Base-by-base conservation (phyloP, 805 yeast genomes). In the Pichia membranifaciens region DNA sequence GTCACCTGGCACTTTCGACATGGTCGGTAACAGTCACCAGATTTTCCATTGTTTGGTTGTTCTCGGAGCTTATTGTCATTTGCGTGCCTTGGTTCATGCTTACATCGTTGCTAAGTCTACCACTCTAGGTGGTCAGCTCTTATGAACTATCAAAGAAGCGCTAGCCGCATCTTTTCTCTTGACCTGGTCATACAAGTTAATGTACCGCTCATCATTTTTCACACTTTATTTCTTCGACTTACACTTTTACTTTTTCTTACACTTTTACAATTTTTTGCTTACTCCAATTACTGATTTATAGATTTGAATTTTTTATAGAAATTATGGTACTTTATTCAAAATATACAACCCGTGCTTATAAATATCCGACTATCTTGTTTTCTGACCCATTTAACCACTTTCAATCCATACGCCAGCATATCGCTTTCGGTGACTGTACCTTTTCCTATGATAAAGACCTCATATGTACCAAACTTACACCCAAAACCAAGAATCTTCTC, bases 1-100 rank as follows among this genome's bases (percentile, higher is more conserved):
- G 37, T 54, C 54, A 5, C 87, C 87, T 0, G 89, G 89, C 0
- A 62, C 35, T 18, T 85, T 74, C 60, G 96, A 87, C 55, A 57
- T 78, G 10, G 73, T 78, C 64, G 95, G 95, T 1, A 84, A 85
- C 54, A 84, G 95, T 6, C 96, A 88, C 61, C 96, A 88, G 59
- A 73, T 88, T 9, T 87, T 88, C 60, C 96, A 87, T 61, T 64
- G 84, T 9, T 63, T 84, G 56, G 95, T 87, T 7, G 89, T 87
- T 0, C 54, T 81, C 12, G 95, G 95, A 13, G 85, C 95, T 0
- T 69, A 67, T 47, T 83, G 83, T 48, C 96, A 89, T 65, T 78
- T 84, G 64, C 69, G 57, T 46, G 95, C 83, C 0, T 67, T 88
- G 32, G 58, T 78, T 3, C 71, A 70, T 8, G 72, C 87, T 23